Evolutionary conservation across 768 basidiomycete genomes (phyloP), one percentile per base, ranked within the genome.

Genomic region (Tephrocybe rancida): DNA sequence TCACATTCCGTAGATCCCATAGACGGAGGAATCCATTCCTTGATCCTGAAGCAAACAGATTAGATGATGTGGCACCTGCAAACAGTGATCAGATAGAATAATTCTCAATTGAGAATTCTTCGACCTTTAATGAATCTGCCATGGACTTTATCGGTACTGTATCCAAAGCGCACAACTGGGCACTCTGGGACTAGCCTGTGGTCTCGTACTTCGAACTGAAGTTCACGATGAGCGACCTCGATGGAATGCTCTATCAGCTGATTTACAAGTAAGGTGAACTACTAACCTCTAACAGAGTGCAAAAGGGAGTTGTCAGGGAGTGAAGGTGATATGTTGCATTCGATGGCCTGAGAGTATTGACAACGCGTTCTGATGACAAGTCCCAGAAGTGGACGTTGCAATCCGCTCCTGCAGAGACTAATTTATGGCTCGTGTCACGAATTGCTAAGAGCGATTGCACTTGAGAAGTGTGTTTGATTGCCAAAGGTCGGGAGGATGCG

Each of bases 151-250:
- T 55, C 51, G 9, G 67, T 61, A 14, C 55, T 38, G 53, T 74
- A 81, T 4, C 82, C 81, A 57, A 83, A 83, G 26, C 77, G 66
- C 44, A 73, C 67, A 19, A 72, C 74, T 3, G 74, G 63, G 27
- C 57, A 53, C 22, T 57, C 59, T 13, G 75, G 71, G 10, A 73
- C 69, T 30, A 67, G 51, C 16, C 81, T 72, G 55, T 73, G 69
- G 55, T 82, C 81, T 19, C 73, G 78, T n/a, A 81, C 48, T 59
- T 83, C 81, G 48, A 78, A 80, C 54, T 82, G 81, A 25, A 73
- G 68, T 57, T 83, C 81, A 19, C 77, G 67, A 59, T 82, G 78
- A 5, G 73, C 72, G 44, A 81, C 69, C 81, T 82, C 13, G 19
- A 21, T 14, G 18, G 27, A 13, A 10, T 8, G 34, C 60, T 34